Conservation (phyloP, 208 protist genomes). For the Tritrichomonas musculus region DNA sequence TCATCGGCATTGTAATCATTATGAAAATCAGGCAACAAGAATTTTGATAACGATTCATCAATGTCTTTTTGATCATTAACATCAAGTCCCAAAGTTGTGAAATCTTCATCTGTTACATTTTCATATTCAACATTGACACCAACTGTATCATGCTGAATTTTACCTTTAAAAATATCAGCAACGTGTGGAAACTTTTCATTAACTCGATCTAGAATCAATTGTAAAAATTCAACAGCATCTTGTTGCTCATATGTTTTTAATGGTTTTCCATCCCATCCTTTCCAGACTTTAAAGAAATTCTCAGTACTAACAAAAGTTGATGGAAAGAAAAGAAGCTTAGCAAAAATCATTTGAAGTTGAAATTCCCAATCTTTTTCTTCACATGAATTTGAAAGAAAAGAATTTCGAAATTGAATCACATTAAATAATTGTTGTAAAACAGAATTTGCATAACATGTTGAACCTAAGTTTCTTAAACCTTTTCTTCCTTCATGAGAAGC, state of each 20-base stretch:
- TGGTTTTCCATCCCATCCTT: background rate
- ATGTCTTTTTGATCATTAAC: background rate
- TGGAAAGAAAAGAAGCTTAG: background rate
- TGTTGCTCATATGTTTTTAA: background rate
- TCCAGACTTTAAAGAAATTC: background rate
- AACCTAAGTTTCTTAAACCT: background rate
- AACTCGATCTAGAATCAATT: background rate
- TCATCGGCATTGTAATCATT: background rate
- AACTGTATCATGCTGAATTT: background rate
- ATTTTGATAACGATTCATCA: background rate
- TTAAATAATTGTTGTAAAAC: background rate
- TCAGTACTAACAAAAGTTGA: background rate
- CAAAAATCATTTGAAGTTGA: background rate
- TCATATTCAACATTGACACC: background rate
- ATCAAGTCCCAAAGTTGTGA: background rate
- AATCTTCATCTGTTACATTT: background rate
- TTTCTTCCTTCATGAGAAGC: background rate
- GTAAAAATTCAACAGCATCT: conserved; percentile 21
- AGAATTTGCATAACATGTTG: background rate
- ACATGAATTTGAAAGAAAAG: background rate
- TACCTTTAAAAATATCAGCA: background rate
- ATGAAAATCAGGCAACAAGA: background rate
- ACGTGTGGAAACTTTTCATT: background rate
- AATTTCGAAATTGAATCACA: background rate
- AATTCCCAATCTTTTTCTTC: background rate